A percentile compares a stretch with the other conserved stretches of the same genome.
phyloP scores from a whole-genome alignment of 495 filamentous ascomycete species.

The Poronia punctata region DNA sequence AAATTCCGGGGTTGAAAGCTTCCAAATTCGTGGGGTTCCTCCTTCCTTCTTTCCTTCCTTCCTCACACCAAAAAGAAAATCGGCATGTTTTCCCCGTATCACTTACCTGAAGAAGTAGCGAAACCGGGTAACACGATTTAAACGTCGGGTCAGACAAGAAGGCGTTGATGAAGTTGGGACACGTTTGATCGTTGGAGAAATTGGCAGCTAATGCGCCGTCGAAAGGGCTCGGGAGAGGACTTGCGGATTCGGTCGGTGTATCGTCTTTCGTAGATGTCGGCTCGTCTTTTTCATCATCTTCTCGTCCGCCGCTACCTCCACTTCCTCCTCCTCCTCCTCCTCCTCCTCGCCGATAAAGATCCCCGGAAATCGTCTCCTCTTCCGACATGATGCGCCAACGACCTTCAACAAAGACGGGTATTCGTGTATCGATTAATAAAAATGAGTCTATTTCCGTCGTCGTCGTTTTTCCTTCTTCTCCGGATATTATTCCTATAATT shows the following conservation, averaged over 20 bases:
- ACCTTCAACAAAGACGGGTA: conserved; percentile 23
- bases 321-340: too few relatives aligned
- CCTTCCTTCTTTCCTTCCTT: too few relatives aligned
- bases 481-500: too few relatives aligned
- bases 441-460: conserved; percentile 12
- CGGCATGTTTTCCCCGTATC: too few relatives aligned
- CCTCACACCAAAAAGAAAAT: too few relatives aligned
- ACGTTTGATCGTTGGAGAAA: conserved; percentile 46
- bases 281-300: conserved; percentile 11
- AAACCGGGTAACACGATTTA: conserved; percentile 64
- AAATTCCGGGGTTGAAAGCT: too few relatives aligned
- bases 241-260: conserved; percentile 14
- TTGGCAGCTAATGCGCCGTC: conserved; percentile 64
- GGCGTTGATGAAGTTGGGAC: conserved; percentile 58
- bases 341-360: conserved; percentile 4
- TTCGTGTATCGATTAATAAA: conserved; percentile 31
- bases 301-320: conserved; percentile 7
- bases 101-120: conserved; percentile 61
- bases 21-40: too few relatives aligned
- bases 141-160: conserved; percentile 61
- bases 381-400: conserved; percentile 34
- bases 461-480: too few relatives aligned
- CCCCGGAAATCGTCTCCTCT: conserved; percentile 17
- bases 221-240: conserved; percentile 59
- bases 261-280: conserved; percentile 1